Evolutionary conservation across 139 green algal genomes (phyloP).

Genomic region (Pseudopediastrum boryanum): DNA sequence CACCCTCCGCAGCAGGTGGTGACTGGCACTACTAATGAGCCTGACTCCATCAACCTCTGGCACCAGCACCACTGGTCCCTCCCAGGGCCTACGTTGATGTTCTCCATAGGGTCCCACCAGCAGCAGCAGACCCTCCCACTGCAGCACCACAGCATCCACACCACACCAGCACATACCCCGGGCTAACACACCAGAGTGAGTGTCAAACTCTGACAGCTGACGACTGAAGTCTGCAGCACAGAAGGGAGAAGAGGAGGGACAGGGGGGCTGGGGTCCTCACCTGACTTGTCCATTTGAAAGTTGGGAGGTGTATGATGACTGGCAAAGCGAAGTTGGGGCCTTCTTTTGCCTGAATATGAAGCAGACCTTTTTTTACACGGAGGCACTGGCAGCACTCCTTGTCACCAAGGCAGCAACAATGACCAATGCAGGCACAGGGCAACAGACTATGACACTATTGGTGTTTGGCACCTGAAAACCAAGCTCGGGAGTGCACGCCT

Average conservation of each 20-base stretch:
- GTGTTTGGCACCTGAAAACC: no score
- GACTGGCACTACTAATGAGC: constrained; percentile 53
- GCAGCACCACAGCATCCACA: constrained; percentile 77
- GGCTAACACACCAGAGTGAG: constrained; percentile 55
- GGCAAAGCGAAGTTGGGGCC: no score
- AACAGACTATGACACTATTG: no score
- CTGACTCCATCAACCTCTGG: constrained; percentile 78
- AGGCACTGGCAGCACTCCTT: no score
- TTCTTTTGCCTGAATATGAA: no score
- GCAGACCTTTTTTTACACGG: no score
- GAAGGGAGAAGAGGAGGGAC: background rate
- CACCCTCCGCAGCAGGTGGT: constrained; percentile 75
- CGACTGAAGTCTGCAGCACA: constrained; percentile 64
- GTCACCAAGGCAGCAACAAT: no score
- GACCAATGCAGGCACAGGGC: no score
- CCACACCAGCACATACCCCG: constrained; percentile 85
- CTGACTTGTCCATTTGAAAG: background rate
- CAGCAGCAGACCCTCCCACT: constrained; percentile 77
- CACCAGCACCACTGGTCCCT: constrained; percentile 43
- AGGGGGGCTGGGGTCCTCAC: background rate
- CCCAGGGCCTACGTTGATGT: constrained; percentile 25
- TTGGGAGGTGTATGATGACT: no score
- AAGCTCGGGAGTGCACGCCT: no score
- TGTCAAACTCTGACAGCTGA: constrained; percentile 75
- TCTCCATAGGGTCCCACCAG: constrained; percentile 77